phyloP scores from a whole-genome alignment of 2,329 filamentous ascomycete genomes.

The Fusarium chaquense region DNA sequence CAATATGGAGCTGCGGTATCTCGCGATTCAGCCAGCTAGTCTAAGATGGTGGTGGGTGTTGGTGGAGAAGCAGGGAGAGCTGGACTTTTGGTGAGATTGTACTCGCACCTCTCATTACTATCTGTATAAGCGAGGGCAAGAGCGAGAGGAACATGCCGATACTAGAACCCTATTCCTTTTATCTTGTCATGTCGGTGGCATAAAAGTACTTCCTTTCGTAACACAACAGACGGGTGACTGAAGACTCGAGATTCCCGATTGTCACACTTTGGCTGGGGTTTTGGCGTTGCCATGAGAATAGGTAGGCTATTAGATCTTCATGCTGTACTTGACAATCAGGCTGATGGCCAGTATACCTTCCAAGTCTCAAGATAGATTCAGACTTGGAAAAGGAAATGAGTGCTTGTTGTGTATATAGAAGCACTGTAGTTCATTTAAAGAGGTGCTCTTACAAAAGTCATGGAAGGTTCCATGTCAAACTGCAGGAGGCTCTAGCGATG shows the following conservation, averaged over 20 bases:
- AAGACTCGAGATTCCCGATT: slow-evolving; percentile 17
- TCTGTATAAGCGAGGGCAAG: slow-evolving; percentile 15
- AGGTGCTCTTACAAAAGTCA: background rate
- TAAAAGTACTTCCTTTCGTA: background rate
- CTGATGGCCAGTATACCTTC: background rate
- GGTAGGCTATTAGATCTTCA: slow-evolving; percentile 1
- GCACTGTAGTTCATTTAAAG: background rate
- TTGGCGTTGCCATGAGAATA: slow-evolving; percentile 5
- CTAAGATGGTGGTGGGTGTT: background rate
- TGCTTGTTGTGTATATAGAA: background rate
- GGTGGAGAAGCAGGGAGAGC: background rate
- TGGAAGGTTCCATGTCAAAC: background rate
- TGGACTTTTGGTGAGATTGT: background rate
- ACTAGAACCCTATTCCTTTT: background rate
- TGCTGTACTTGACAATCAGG: background rate
- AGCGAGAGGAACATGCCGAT: background rate
- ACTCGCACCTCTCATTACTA: background rate
- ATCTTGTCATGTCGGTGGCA: background rate
- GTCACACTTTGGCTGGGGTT: background rate
- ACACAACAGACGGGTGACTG: background rate
- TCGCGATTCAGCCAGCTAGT: no score
- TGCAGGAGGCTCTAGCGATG: background rate
- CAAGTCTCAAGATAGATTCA: no score
- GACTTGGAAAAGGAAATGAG: background rate
- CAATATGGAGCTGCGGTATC: background rate